Base-by-base conservation (phyloP, 805 yeast genomes). In the Candida taoyuanica region DNA sequence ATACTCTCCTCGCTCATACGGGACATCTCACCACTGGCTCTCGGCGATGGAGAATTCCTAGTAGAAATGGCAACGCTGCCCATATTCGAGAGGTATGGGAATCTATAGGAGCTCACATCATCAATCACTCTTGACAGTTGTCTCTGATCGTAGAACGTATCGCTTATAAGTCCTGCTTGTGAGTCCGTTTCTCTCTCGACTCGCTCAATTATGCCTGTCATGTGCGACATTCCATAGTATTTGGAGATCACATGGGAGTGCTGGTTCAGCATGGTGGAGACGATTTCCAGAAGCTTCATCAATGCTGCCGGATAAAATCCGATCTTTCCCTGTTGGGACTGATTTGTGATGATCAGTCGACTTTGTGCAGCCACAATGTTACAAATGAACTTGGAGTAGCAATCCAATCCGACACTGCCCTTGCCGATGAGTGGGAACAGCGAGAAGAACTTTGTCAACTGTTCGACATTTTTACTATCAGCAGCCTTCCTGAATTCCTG, bases 131-230 rank as follows among this genome's bases (percentile, higher is more conserved):
- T 69, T 20, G 71, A 78, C 4, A 88, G 53, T 19, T 79, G 68
- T 46, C 85, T 72, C 20, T 76, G 71, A 49, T 89, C 97, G 64
- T 80, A 74, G 53, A 85, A 86, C 0, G 93, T 85, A 58, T 91
- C 98, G 38, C 85, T 69, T 4, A 93, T 84, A 31, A 93, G 67
- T 1, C 95, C 94, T 18, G 91, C 81, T 55, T 93, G 98, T n/a
- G 89, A 70, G 55, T 93, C 98, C 21, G 93, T 81, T 55, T 93
- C 98, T 34, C 74, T 67, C 60, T 91, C 95, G 23, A 93, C 81
- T 34, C 75, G 74, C 15, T 73, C 76, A 49, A 89, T 70, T 8
- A 91, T 88, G 24, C 71, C 70, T 3, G 71, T 63, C 68, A 89
- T 78, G 13, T 80, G 78, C 8, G 63, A 46, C 4, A 48, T 44